A percentile compares a stretch with the other conserved stretches of the same genome.
Evolutionary conservation across 2,329 filamentous ascomycete species (phyloP).

Genomic region (Fusarium anthophilum): DNA sequence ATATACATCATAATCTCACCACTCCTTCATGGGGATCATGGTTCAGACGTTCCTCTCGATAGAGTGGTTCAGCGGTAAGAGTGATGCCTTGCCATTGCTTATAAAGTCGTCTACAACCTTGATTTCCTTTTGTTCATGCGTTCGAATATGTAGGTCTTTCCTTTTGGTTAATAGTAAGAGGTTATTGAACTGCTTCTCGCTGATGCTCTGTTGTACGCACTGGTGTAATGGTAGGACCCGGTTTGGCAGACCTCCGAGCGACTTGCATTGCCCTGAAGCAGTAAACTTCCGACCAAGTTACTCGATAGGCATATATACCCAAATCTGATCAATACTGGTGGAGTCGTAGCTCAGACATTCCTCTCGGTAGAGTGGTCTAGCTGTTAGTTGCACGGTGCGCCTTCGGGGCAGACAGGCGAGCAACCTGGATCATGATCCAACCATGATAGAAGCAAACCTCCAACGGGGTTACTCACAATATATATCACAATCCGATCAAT

Average conservation of each 20-base stretch:
- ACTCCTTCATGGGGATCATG: not conserved
- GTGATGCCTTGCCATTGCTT: fast-evolving
- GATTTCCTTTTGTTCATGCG: not conserved
- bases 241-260: not conserved
- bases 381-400: not conserved
- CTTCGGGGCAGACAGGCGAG: not conserved
- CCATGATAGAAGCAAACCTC: not conserved
- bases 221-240: not conserved
- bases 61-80: not conserved
- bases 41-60: not conserved
- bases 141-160: not conserved
- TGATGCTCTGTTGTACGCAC: not conserved
- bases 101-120: not conserved
- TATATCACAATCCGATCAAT: not conserved
- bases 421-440: not conserved
- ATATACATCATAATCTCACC: not conserved
- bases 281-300: fast-evolving
- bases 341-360: not conserved
- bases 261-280: not conserved
- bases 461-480: fast-evolving
- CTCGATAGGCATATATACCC: not conserved
- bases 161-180: not conserved
- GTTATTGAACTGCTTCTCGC: not conserved
- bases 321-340: not conserved
- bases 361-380: not conserved